A percentile compares a stretch with the other conserved stretches of the same genome.
These are phyloP conservation scores for Artemisia annua DNA, from an alignment of 129 eudicot genomes.

Conservation along the genomic window DNA sequence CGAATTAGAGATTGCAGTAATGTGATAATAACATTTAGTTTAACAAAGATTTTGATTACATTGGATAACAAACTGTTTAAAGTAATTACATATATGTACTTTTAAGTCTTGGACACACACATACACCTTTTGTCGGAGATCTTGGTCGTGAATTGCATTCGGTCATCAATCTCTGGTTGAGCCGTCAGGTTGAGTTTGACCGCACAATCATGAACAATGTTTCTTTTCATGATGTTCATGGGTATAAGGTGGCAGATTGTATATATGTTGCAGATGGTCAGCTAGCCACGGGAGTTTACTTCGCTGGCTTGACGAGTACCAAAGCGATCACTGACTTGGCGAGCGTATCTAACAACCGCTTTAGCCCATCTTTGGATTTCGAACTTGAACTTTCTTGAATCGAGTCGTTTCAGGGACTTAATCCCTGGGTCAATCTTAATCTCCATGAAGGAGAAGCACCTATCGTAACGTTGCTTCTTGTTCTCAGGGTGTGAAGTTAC, in stretches of 20 bases:
- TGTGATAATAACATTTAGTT: neutral
- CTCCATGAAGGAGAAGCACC: constrained; percentile 63
- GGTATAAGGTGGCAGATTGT: neutral
- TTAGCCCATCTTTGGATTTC: constrained; percentile 80
- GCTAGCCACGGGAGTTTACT: constrained; percentile 45
- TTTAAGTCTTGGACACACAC: neutral
- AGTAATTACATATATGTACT: constrained; percentile 3
- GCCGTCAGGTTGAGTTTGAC: neutral
- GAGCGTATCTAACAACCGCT: constrained; percentile 65
- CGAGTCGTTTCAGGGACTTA: constrained; percentile 51
- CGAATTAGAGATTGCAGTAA: constrained; percentile 22
- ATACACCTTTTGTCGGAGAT: constrained; percentile 1
- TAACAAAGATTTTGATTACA: constrained; percentile 19
- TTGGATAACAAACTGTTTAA: neutral
- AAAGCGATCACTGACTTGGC: constrained; percentile 60
- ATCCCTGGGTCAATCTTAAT: constrained; percentile 53
- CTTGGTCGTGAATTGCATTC: neutral
- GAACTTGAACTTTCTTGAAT: constrained; percentile 61
- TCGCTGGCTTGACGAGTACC: constrained; percentile 51
- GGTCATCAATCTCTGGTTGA: neutral
- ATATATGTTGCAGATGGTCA: neutral
- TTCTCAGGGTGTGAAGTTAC: constrained; percentile 13
- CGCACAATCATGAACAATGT: too few relatives aligned
- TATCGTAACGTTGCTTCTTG: constrained; percentile 43
- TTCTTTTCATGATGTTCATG: too few relatives aligned